A percentile compares a stretch with the other conserved stretches of the same genome.
Evolutionary conservation across 345 rosid species (phyloP).

Genomic region (Euphorbia pulcherrima): DNA sequence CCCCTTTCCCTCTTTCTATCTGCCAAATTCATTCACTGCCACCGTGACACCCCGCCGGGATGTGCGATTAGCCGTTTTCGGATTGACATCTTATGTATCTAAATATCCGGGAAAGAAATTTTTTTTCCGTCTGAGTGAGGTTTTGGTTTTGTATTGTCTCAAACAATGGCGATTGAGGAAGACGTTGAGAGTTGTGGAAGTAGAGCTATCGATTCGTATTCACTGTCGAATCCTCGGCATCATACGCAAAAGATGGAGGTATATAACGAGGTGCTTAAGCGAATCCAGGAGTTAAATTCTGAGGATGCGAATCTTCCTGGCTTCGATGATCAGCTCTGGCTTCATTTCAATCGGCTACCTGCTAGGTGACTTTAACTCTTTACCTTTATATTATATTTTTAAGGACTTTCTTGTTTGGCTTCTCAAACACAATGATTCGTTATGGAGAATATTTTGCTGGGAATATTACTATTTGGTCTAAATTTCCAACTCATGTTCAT

Average conservation of each 20-base stretch:
- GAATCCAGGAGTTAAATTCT: conserved; percentile 40
- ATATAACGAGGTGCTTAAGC: conserved; percentile 61
- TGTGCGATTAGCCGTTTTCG: too few species aligned
- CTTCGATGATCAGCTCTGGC: conserved; percentile 81
- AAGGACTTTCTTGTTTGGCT: not conserved
- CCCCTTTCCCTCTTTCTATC: too few species aligned
- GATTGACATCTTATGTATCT: too few species aligned
- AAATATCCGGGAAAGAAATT: too few species aligned
- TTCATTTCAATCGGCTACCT: conserved; percentile 91
- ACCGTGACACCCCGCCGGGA: too few species aligned
- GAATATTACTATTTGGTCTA: too few species aligned
- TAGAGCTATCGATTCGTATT: conserved; percentile 32
- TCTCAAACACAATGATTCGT: too few species aligned
- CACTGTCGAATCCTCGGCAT: conserved; percentile 33
- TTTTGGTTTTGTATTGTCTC: too few species aligned
- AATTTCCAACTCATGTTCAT: not conserved
- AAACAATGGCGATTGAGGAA: conserved; percentile 67
- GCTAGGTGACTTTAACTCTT: conserved; percentile 43
- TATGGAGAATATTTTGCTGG: not conserved
- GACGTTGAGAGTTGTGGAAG: conserved; percentile 61
- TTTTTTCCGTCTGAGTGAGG: too few species aligned
- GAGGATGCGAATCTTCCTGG: conserved; percentile 53
- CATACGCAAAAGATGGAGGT: conserved; percentile 64
- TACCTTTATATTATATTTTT: not conserved
- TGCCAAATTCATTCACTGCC: too few species aligned